Conservation (phyloP, 345 rosid species). For the Ricinus communis region DNA sequence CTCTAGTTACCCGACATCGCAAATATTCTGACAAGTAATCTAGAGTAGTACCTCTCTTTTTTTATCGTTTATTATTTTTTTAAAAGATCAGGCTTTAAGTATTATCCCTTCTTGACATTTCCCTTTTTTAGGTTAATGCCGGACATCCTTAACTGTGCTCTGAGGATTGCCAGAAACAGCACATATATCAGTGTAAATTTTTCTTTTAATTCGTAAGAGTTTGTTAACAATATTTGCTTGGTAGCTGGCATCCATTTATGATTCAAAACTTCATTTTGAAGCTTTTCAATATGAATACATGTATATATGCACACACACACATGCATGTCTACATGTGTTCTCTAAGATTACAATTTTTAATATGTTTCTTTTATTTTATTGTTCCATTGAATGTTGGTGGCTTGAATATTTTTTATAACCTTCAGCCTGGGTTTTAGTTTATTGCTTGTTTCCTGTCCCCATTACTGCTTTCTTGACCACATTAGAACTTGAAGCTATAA, state of each 20-base stretch:
- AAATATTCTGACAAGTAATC: conserved; percentile 77
- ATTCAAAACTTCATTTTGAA: not conserved
- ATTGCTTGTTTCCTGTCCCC: conserved; percentile 15
- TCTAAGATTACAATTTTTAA: not conserved
- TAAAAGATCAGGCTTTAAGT: not conserved
- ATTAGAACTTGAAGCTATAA: conserved; percentile 11
- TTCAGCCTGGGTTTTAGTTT: not conserved
- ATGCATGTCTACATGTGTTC: not conserved
- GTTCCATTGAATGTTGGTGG: not conserved
- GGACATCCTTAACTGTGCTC: conserved; percentile 55
- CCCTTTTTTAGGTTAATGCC: conserved; percentile 64
- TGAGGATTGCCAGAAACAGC: conserved; percentile 59
- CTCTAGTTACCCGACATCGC: conserved; percentile 74
- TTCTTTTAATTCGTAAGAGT: not conserved
- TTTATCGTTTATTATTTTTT: no score
- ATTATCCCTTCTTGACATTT: no score
- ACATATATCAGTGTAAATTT: conserved; percentile 54
- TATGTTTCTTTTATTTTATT: not conserved
- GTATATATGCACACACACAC: not conserved
- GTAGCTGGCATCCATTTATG: conserved; percentile 3
- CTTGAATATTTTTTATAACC: not conserved
- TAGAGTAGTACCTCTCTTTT: no score
- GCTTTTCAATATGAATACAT: not conserved
- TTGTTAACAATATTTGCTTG: conserved; percentile 16
- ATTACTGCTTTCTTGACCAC: conserved; percentile 17